Evolutionary conservation across 2,329 filamentous ascomycete species (phyloP).

Genomic region (Trichoderma harzianum): DNA sequence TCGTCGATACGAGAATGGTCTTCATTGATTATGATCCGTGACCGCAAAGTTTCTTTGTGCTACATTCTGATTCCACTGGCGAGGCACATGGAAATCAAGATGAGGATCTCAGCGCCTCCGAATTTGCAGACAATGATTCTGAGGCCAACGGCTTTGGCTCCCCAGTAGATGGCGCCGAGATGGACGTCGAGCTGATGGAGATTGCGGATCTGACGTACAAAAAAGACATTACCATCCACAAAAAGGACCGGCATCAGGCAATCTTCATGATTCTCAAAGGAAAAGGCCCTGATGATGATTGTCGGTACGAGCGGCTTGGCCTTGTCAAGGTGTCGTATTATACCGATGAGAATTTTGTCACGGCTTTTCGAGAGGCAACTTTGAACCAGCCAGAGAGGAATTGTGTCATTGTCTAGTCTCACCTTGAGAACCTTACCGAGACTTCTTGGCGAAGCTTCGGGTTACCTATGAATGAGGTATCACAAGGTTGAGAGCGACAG

Average conservation of each 20-base stretch:
- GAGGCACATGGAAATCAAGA: not conserved
- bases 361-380: not conserved
- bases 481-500: not conserved
- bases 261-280: not conserved
- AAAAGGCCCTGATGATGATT: not conserved
- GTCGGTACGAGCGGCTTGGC: not conserved
- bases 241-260: not conserved
- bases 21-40: not conserved
- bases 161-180: not conserved
- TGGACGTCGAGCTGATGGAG: not conserved
- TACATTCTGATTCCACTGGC: not conserved
- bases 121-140: not conserved
- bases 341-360: not conserved
- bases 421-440: fast-evolving
- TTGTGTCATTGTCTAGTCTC: not conserved
- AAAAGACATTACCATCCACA: not conserved
- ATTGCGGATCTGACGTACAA: not conserved
- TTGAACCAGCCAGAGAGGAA: not conserved
- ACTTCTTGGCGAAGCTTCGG: fast-evolving
- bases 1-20: not conserved
- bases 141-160: not conserved
- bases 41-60: not conserved
- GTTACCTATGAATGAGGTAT: not conserved
- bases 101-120: not conserved
- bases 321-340: not conserved